Conservation (phyloP, 768 basidiomycete species). For the Nidularia sp. region DNA sequence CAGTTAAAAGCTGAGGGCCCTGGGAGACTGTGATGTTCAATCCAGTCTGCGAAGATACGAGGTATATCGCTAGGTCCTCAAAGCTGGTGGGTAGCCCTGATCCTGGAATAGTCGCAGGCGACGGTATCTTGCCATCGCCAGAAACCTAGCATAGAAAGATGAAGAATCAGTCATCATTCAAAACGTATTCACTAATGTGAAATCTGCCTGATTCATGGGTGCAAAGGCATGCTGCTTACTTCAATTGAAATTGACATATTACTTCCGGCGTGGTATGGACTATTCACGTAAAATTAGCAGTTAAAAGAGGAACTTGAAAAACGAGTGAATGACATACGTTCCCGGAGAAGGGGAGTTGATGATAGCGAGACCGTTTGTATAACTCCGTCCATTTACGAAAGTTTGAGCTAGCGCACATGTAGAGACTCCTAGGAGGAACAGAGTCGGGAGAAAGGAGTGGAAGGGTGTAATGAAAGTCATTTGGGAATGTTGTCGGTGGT, state of each 20-base stretch:
- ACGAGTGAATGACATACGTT: conserved; percentile 15
- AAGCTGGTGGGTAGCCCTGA: conserved; percentile 30
- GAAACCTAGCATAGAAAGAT: conserved; percentile 24
- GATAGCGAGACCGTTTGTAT: conserved; percentile 32
- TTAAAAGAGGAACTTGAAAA: background rate
- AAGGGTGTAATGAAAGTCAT: background rate
- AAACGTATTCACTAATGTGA: background rate
- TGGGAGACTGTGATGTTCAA: conserved; percentile 35
- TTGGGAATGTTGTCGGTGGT: too few species aligned
- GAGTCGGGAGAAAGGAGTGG: conserved; percentile 3
- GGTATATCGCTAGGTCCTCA: conserved; percentile 34
- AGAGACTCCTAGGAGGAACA: conserved; percentile 5
- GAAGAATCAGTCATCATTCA: background rate
- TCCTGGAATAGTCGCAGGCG: conserved; percentile 24
- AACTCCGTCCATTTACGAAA: conserved; percentile 22
- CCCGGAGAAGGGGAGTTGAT: conserved; percentile 25
- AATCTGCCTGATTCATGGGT: background rate
- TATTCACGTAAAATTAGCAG: conserved; percentile 3
- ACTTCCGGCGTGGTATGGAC: conserved; percentile 21
- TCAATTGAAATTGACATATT: conserved; percentile 22
- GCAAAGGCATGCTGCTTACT: conserved; percentile 7
- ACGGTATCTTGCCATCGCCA: conserved; percentile 38
- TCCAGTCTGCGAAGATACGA: conserved; percentile 33
- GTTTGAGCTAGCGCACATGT: conserved; percentile 13
- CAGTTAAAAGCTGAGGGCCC: conserved; percentile 27